Percentiles rank a stretch among this genome's conserved stretches.
phyloP scores from a whole-genome alignment of 2,329 filamentous ascomycete species.

The Colletotrichum plurivorum region DNA sequence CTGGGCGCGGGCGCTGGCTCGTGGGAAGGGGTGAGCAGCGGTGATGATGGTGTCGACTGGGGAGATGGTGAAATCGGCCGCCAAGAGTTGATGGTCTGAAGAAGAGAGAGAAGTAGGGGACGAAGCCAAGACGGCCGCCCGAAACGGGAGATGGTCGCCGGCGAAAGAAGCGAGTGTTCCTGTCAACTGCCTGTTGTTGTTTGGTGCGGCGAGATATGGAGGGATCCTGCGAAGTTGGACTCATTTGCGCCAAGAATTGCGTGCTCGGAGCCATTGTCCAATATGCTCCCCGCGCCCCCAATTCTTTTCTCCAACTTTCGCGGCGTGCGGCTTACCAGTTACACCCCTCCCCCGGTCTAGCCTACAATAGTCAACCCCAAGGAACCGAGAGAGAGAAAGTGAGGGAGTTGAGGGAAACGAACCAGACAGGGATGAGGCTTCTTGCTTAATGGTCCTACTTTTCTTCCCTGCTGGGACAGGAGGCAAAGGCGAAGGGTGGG shows the following conservation, averaged over 20 bases:
- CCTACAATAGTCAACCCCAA: not conserved
- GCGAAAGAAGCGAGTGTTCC: not conserved
- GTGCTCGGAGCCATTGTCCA: slow-evolving; percentile 40
- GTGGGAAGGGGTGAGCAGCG: not conserved
- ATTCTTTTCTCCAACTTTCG: slow-evolving; percentile 10
- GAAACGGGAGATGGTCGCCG: slow-evolving; percentile 8
- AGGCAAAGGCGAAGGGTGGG: not conserved
- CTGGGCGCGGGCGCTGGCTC: slow-evolving; percentile 11
- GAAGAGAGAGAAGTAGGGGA: not conserved
- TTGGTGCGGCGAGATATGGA: slow-evolving; percentile 17
- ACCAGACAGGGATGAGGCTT: slow-evolving; percentile 11
- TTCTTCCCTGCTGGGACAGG: not conserved
- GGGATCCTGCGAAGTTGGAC: slow-evolving; percentile 25
- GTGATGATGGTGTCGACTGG: not conserved
- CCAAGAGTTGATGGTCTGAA: not conserved
- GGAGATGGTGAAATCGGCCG: not conserved
- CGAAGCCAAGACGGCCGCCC: not conserved
- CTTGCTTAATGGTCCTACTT: not conserved
- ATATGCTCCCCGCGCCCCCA: slow-evolving; percentile 33
- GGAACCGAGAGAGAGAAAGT: not conserved
- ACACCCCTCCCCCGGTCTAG: slow-evolving; percentile 1
- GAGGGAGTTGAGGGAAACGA: not conserved
- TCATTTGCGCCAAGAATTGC: slow-evolving; percentile 40
- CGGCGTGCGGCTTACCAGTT: not conserved
- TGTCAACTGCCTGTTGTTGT: slow-evolving; percentile 12